Percentiles rank a stretch among this genome's conserved stretches.
phyloP scores from a whole-genome alignment of 176 grass and related monocot species.

The Rhynchospora pubera region DNA sequence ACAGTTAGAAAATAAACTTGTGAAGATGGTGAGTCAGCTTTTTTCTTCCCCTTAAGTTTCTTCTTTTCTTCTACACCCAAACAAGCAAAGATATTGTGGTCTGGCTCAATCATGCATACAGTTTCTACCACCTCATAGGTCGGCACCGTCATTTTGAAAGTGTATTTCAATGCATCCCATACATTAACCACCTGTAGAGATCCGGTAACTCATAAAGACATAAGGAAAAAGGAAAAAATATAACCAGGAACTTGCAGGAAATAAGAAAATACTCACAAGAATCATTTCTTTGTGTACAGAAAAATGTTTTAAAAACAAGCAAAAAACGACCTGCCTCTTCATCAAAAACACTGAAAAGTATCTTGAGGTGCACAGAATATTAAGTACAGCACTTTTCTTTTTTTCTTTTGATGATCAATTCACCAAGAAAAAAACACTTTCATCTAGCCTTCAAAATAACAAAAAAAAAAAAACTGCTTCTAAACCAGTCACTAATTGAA shows the following conservation, averaged over 20 bases:
- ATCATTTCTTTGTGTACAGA: no score
- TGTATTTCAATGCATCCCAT: conserved; percentile 69
- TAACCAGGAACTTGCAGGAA: background rate
- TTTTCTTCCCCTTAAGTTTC: conserved; percentile 27
- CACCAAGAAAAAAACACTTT: background rate
- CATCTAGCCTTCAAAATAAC: background rate
- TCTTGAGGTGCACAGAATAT: background rate
- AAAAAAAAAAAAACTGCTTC: background rate
- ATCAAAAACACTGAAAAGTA: background rate
- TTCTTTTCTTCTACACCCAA: conserved; percentile 27
- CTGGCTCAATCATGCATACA: conserved; percentile 58
- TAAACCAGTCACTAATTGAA: background rate
- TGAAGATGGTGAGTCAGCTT: conserved; percentile 4
- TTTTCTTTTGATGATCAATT: background rate
- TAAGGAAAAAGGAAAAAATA: background rate
- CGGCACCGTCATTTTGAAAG: conserved; percentile 72
- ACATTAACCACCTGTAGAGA: conserved; percentile 66
- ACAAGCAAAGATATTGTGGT: conserved; percentile 41
- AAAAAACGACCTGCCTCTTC: no score
- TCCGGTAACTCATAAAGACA: conserved; percentile 14
- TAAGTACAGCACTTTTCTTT: background rate
- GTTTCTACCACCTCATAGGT: conserved; percentile 91
- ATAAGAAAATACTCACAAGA: no score
- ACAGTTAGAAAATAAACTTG: conserved; percentile 69
- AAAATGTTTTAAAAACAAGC: no score